Conservation (phyloP, 2,329 filamentous ascomycete genomes). For the Trichoderma sp. region DNA sequence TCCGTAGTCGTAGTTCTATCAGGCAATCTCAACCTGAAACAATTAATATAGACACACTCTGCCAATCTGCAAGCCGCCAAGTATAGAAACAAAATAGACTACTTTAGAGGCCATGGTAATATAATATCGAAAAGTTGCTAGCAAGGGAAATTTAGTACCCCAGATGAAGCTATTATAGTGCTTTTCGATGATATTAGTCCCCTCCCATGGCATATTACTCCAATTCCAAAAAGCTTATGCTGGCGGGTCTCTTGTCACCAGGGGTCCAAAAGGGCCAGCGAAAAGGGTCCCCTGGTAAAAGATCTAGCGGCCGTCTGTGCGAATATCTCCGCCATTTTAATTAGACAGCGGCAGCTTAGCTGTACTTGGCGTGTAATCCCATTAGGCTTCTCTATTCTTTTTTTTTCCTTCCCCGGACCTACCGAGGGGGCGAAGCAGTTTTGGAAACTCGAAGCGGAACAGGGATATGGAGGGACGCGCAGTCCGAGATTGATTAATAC, state of each 20-base stretch:
- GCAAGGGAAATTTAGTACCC: background rate
- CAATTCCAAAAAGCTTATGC: background rate
- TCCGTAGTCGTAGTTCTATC: background rate
- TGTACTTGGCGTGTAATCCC: background rate
- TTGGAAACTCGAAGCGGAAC: background rate
- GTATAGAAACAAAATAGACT: background rate
- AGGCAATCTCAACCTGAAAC: background rate
- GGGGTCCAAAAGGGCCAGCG: background rate
- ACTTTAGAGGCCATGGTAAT: background rate
- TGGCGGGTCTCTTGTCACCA: background rate
- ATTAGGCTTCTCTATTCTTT: background rate
- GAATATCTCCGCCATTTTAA: background rate
- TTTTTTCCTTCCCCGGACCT: background rate
- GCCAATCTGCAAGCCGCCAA: background rate
- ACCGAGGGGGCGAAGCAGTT: slow-evolving; percentile 13
- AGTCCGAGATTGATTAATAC: slow-evolving; percentile 7
- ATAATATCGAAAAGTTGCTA: background rate
- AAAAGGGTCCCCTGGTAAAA: background rate
- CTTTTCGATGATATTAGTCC: background rate
- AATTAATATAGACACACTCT: background rate
- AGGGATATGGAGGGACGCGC: background rate
- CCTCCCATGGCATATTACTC: background rate
- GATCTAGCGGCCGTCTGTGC: slow-evolving; percentile 1
- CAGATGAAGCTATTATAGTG: background rate
- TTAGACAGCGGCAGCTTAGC: background rate